These are phyloP conservation scores for Carex scoparia DNA, from an alignment of 176 grass and related monocot genomes.

Conservation along the genomic window DNA sequence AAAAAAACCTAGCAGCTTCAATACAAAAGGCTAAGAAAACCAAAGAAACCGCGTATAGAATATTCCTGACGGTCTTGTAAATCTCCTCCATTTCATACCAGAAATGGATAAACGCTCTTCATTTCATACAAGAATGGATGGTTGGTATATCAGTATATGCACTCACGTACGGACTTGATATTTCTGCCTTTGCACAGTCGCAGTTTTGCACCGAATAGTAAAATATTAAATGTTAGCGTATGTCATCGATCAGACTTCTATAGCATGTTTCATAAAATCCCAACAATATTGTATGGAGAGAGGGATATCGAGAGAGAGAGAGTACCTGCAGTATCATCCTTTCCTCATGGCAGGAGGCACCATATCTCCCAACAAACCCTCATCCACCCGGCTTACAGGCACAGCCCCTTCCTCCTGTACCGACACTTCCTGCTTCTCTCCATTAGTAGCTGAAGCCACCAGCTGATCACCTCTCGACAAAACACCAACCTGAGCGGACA, in stretches of 20 bases:
- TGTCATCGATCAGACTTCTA: background rate
- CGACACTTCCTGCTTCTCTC: background rate
- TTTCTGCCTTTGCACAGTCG: background rate
- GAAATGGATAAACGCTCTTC: background rate
- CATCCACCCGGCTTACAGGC: conserved; percentile 17
- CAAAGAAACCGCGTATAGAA: conserved; percentile 2
- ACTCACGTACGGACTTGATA: background rate
- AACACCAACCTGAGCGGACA: background rate
- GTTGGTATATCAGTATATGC: no score
- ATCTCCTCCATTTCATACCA: conserved; percentile 3
- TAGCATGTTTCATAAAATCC: conserved; percentile 6
- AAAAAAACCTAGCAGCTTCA: background rate
- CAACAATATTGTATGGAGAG: background rate
- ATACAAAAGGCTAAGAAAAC: background rate
- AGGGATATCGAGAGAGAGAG: background rate
- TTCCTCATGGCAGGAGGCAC: conserved; percentile 67
- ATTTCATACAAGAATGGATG: background rate
- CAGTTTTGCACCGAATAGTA: background rate
- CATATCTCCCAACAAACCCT: conserved; percentile 72
- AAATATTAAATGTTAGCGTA: background rate
- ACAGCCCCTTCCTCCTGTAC: background rate
- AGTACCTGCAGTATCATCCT: conserved; percentile 31
- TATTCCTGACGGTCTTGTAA: background rate
- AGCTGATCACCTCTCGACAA: background rate
- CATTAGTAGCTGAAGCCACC: background rate